Base-by-base conservation (phyloP, 352 stramenopile genomes). In the Pythium oligandrum region DNA sequence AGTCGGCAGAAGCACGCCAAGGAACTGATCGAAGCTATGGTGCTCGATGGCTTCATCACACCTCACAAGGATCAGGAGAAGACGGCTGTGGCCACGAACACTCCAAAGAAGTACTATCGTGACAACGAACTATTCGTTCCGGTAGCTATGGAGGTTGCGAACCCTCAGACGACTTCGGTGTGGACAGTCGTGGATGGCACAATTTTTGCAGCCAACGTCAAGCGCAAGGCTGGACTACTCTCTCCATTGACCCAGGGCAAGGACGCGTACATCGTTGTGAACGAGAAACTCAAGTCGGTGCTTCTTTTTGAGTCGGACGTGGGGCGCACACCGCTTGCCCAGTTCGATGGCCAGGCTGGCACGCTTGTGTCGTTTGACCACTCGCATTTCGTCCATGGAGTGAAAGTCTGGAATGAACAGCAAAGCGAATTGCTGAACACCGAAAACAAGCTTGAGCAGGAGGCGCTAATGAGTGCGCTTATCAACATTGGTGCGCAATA, bases 161-260 rank as follows among this genome's bases (percentile, higher is more conserved):
- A 72, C 35, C 60, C 58, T 10, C 64, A 68, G 48, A 63, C 72
- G 39, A 66, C 48, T 59, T 69, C 40, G 58, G 58, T 65, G 40
- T 66, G 59, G 59, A 31, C 56, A 8, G 31, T 61, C 38, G 48
- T 54, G 4, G 53, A 66, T 4, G 59, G 59, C 44, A 48, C 53
- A 0, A 42, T 57, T 11, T 66, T 57, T 44, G 59, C 59, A 2
- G 48, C 26, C 17, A 30, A 70, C 47, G 53, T 86, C 10, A 86
- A 83, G 59, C 75, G 75, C 46, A 86, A 83, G 62, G 75, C 75
- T 11, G 73, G 75, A 0, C 63, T 83, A n/a, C 61, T 86, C 40
- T 65, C 62, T n/a, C 63, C 64, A 43, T 72, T 86, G 43, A 83
- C 70, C 2, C 59, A 75, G 40, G 75, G 73, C 56, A 83, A 86